These are phyloP conservation scores for Eustoma russellianum DNA, from an alignment of 257 asterid species.

Conservation along the genomic window DNA sequence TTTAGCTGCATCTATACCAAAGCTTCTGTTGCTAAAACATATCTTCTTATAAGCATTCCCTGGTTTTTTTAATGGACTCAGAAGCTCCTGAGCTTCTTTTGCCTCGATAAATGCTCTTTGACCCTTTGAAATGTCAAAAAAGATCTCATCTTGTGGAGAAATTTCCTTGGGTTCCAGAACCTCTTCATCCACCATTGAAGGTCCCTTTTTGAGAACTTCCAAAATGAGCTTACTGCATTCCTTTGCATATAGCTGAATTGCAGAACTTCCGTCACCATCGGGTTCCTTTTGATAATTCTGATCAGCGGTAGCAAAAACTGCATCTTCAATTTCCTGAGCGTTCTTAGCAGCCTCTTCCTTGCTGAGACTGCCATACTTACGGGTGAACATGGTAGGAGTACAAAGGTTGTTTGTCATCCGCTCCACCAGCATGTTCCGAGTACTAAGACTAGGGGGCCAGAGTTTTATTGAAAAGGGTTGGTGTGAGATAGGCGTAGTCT, in stretches of 20 bases:
- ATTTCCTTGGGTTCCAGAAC: slow-evolving; percentile 26
- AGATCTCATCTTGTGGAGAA: slow-evolving; percentile 21
- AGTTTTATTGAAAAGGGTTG: slow-evolving; percentile 64
- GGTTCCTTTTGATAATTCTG: slow-evolving; percentile 67
- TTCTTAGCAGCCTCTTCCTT: slow-evolving; percentile 46
- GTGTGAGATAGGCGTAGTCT: slow-evolving; percentile 36
- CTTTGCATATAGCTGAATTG: slow-evolving; percentile 86
- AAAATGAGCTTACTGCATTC: slow-evolving; percentile 85
- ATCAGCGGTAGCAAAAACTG: slow-evolving; percentile 54
- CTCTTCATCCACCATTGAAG: slow-evolving; percentile 13
- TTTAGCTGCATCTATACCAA: slow-evolving; percentile 64
- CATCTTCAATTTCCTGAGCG: slow-evolving; percentile 65
- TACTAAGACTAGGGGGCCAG: slow-evolving; percentile 93
- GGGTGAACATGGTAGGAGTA: slow-evolving; percentile 83
- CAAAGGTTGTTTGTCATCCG: slow-evolving; percentile 76
- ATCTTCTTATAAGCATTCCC: slow-evolving; percentile 65
- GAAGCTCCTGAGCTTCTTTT: slow-evolving; percentile 66
- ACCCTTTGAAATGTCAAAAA: slow-evolving; percentile 85
- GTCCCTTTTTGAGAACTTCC: slow-evolving; percentile 58
- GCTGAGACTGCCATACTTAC: slow-evolving; percentile 65
- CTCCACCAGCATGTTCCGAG: slow-evolving; percentile 67
- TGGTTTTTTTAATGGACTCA: slow-evolving; percentile 59
- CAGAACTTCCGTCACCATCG: slow-evolving; percentile 95
- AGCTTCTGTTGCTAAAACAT: slow-evolving; percentile 95
- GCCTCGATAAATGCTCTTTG: slow-evolving; percentile 74